phyloP scores from a whole-genome alignment of 257 asterid genomes.

The Solanum neorickii region DNA sequence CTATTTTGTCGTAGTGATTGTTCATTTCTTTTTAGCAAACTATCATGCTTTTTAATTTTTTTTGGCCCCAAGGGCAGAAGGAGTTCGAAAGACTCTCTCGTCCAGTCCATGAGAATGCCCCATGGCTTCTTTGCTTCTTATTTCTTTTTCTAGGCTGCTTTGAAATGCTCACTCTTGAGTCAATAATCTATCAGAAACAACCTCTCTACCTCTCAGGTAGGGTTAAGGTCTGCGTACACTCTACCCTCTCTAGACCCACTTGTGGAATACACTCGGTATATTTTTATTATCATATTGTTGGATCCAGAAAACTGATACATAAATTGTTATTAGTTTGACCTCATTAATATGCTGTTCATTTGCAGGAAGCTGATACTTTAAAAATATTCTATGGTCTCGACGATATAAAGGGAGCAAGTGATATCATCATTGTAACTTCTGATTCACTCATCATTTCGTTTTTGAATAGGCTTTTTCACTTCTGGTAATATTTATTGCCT shows the following conservation, averaged over 20 bases:
- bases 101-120: not conserved
- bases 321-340: not conserved
- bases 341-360: conserved; percentile 7
- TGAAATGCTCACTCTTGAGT: not conserved
- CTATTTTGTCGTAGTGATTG: not conserved
- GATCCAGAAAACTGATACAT: not conserved
- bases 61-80: not conserved
- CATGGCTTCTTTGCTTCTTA: not conserved
- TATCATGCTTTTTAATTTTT: not conserved
- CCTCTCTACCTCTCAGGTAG: not conserved
- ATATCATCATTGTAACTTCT: conserved; percentile 64
- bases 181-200: not conserved
- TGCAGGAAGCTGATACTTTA: conserved; percentile 77
- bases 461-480: not conserved
- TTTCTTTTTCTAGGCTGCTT: not conserved
- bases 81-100: not conserved
- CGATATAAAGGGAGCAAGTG: conserved; percentile 76
- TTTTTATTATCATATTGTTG: not conserved
- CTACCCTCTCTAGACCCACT: not conserved
- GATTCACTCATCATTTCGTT: not conserved
- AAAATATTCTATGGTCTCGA: conserved; percentile 85
- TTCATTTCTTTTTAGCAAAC: not conserved
- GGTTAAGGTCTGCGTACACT: not conserved
- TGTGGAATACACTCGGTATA: not conserved
- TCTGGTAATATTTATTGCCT: conserved; percentile 1